These are phyloP conservation scores for Turritis glabra DNA, from an alignment of 345 rosid genomes.

Conservation along the genomic window DNA sequence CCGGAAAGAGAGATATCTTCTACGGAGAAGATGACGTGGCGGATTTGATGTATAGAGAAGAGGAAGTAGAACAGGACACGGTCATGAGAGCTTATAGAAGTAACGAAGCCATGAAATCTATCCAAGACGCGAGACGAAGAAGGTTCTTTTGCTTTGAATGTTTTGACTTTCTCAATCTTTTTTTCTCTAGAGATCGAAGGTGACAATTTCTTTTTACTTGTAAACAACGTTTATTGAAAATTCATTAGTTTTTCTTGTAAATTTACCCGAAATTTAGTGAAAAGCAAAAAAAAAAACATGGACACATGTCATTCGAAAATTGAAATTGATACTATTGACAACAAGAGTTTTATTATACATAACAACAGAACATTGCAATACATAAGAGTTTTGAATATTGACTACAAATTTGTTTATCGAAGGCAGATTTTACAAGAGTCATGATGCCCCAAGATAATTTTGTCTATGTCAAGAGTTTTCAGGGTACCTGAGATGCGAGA, in stretches of 20 bases:
- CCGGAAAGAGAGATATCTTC: conserved; percentile 1
- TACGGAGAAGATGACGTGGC: conserved; percentile 32
- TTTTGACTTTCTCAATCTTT: conserved; percentile 31
- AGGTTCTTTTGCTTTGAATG: conserved; percentile 29
- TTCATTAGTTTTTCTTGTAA: background rate
- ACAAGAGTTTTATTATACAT: conserved; percentile 1
- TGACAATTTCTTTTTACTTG: background rate
- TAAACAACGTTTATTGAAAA: too few species aligned
- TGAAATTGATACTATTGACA: background rate
- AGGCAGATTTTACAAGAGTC: conserved; percentile 26
- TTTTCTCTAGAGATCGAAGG: conserved; percentile 12
- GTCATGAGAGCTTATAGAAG: conserved; percentile 38
- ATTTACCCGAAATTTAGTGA: too few species aligned
- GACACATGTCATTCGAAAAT: background rate
- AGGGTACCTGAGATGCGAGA: conserved; percentile 2
- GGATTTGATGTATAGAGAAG: conserved; percentile 31
- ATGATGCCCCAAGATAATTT: background rate
- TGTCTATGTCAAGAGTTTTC: background rate
- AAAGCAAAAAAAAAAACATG: too few species aligned
- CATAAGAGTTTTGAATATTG: too few species aligned
- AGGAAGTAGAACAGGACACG: conserved; percentile 29
- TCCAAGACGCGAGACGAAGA: conserved; percentile 1
- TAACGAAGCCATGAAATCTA: conserved; percentile 33
- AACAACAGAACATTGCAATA: conserved; percentile 14
- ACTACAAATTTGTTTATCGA: too few species aligned